Evolutionary conservation across 2,329 filamentous ascomycete species (phyloP).

Genomic region (Tolypocladium capitatum): DNA sequence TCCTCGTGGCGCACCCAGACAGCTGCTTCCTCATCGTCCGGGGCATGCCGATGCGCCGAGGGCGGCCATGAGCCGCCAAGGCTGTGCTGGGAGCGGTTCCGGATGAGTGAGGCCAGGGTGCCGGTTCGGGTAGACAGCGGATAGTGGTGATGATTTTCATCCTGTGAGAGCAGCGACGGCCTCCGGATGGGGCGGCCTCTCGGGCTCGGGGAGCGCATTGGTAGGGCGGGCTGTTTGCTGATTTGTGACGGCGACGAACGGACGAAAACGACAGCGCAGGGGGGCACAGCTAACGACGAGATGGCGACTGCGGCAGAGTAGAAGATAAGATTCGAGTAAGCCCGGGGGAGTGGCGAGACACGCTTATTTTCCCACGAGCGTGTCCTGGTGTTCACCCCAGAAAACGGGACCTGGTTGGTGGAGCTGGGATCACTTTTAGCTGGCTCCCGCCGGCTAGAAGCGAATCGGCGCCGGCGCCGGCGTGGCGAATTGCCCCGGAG

Average conservation of each 20-base stretch:
- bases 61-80: conserved; percentile 14
- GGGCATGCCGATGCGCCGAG: conserved; percentile 6
- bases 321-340: not conserved
- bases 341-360: not conserved
- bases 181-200: conserved; percentile 13
- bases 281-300: not conserved
- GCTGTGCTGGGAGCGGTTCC: conserved; percentile 24
- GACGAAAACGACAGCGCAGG: not conserved
- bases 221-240: not conserved
- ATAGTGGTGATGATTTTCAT: conserved; percentile 17
- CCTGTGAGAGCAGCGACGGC: conserved; percentile 18
- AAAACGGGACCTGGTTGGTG: not conserved
- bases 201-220: conserved; percentile 17
- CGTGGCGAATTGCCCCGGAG: not conserved
- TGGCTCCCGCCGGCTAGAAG: not conserved
- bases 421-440: not conserved
- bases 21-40: conserved; percentile 20
- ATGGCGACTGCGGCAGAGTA: not conserved
- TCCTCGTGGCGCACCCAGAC: conserved; percentile 17
- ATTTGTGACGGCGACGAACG: not conserved
- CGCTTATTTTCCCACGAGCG: not conserved
- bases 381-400: not conserved
- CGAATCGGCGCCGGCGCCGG: not conserved
- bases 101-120: conserved; percentile 23
- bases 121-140: conserved; percentile 23